Percentiles rank a stretch among this genome's conserved stretches.
Evolutionary conservation across 331 rosid genomes (phyloP).

Genomic region (Rhamnella rubrinervis): DNA sequence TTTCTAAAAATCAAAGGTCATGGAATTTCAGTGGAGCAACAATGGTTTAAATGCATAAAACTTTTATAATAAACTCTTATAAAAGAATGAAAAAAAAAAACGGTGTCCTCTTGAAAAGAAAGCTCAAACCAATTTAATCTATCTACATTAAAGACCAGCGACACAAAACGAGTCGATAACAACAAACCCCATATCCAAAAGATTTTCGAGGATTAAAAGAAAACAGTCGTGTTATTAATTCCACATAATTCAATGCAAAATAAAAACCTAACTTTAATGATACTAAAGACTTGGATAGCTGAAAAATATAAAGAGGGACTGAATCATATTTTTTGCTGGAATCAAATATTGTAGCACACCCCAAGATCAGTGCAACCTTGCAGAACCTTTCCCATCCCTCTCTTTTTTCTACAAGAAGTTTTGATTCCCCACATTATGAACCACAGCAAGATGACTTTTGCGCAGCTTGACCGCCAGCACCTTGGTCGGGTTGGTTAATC

Average conservation of each 20-base stretch:
- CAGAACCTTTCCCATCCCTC: slow-evolving; percentile 22
- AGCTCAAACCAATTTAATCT: slow-evolving; percentile 30
- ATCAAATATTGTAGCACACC: slow-evolving; percentile 32
- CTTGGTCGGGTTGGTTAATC: slow-evolving; percentile 57
- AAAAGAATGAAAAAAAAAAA: neutral
- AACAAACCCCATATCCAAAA: slow-evolving; percentile 16
- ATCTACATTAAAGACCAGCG: slow-evolving; percentile 16
- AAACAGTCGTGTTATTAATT: slow-evolving; percentile 10
- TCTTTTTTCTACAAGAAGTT: slow-evolving; percentile 1
- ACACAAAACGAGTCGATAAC: slow-evolving; percentile 17
- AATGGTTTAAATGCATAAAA: neutral
- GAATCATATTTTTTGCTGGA: slow-evolving; percentile 32
- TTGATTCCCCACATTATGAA: slow-evolving; percentile 21
- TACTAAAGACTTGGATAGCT: slow-evolving; percentile 20
- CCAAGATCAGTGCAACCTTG: slow-evolving; percentile 19
- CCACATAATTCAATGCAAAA: neutral
- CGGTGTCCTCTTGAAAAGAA: neutral
- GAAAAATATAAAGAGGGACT: slow-evolving; percentile 26
- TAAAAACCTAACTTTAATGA: slow-evolving; percentile 7
- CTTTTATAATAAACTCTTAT: neutral
- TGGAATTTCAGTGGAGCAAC: neutral
- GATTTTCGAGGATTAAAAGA: neutral
- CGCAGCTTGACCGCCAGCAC: slow-evolving; percentile 50
- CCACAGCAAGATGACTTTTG: slow-evolving; percentile 74
- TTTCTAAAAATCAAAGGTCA: too few species aligned